Percentiles rank a stretch among this genome's conserved stretches.
phyloP scores from a whole-genome alignment of 1,284 basidiomycete species.

The Cryptococcus wingfieldii region DNA sequence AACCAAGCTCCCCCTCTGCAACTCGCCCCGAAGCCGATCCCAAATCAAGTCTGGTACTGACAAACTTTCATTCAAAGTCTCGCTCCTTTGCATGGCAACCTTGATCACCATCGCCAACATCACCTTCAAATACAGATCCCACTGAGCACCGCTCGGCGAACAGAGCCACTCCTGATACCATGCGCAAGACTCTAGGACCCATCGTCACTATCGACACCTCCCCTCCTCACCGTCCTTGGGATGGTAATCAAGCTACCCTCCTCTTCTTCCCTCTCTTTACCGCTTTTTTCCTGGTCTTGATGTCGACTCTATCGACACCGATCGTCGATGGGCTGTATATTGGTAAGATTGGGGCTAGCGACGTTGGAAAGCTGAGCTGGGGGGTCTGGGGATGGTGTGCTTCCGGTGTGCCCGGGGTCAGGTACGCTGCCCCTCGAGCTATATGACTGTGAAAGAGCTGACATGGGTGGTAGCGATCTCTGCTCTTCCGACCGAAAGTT shows the following conservation, averaged over 20 bases:
- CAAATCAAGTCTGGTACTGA: no score
- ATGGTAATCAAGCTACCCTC: slow-evolving; percentile 35
- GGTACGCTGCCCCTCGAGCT: background rate
- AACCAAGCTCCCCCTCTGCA: no score
- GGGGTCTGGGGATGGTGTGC: slow-evolving; percentile 36
- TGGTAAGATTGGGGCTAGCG: slow-evolving; percentile 12
- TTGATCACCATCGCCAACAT: background rate
- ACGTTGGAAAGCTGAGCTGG: slow-evolving; percentile 19
- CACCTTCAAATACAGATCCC: background rate
- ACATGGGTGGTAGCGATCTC: slow-evolving; percentile 1
- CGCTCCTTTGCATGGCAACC: background rate
- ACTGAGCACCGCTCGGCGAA: no score
- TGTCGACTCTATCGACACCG: slow-evolving; percentile 23
- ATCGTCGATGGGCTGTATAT: slow-evolving; percentile 24
- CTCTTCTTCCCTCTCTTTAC: slow-evolving; percentile 30
- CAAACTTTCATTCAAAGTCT: background rate
- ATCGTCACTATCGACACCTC: slow-evolving; percentile 19
- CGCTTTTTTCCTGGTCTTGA: slow-evolving; percentile 22
- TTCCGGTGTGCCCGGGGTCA: slow-evolving; percentile 7
- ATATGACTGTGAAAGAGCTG: background rate
- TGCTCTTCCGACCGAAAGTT: slow-evolving; percentile 17
- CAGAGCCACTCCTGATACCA: background rate
- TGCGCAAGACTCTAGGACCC: slow-evolving; percentile 14
- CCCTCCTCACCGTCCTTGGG: slow-evolving; percentile 7
- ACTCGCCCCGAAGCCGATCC: no score